A percentile compares a stretch with the other conserved stretches of the same genome.
Evolutionary conservation across 129 eudicot species (phyloP).

Genomic region (Solidago caesia): DNA sequence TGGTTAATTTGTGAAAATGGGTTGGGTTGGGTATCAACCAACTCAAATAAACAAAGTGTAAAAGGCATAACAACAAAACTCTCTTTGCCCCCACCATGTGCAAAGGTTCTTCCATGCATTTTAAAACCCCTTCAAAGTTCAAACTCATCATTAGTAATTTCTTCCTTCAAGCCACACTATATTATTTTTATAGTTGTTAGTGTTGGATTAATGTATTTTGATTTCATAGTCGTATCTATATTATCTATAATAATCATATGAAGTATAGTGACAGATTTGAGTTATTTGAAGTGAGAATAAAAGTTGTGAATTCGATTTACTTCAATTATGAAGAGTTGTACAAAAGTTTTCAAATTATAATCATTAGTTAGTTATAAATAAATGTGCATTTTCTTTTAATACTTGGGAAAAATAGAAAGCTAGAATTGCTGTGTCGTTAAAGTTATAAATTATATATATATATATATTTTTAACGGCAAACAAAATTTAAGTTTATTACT

Average conservation of each 20-base stretch:
- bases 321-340: neutral
- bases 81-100: slow-evolving; percentile 35
- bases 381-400: neutral
- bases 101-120: slow-evolving; percentile 29
- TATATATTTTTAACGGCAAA: neutral
- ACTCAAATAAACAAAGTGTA: slow-evolving; percentile 26
- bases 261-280: neutral
- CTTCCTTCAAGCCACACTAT: neutral
- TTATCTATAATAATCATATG: neutral
- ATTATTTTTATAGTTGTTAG: neutral
- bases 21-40: slow-evolving; percentile 12
- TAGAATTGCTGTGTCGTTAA: neutral
- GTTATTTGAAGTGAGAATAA: neutral
- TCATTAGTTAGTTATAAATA: neutral
- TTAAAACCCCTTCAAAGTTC: slow-evolving; percentile 5
- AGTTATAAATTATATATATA: neutral
- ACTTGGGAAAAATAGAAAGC: no score
- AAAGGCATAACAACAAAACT: slow-evolving; percentile 27
- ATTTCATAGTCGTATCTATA: neutral
- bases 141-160: neutral
- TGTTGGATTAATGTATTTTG: neutral
- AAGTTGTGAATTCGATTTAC: neutral
- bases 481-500: no score
- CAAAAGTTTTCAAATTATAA: no score
- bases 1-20: slow-evolving; percentile 24